Conservation (phyloP, 305 asterid species). For the Fraxinus latifolia region DNA sequence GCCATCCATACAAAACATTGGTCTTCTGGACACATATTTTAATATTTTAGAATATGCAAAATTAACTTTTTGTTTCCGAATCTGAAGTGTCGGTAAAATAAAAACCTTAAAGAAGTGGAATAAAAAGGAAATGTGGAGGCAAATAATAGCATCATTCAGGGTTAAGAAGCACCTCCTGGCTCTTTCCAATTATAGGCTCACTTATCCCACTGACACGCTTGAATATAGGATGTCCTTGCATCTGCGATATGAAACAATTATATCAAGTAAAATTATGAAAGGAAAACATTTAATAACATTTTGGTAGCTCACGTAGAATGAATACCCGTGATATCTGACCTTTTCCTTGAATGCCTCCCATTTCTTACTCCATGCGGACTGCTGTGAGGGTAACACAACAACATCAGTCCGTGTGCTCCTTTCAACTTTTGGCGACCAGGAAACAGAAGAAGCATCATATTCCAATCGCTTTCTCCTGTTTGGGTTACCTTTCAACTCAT, state of each 20-base stretch:
- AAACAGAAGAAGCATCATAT: constrained; percentile 42
- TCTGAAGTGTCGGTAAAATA: neutral
- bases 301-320: neutral
- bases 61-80: neutral
- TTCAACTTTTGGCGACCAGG: constrained; percentile 51
- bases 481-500: constrained; percentile 79
- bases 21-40: neutral
- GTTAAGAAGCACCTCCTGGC: constrained; percentile 72
- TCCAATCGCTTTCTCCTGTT: constrained; percentile 74
- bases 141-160: constrained; percentile 13
- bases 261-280: constrained; percentile 5
- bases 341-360: constrained; percentile 75
- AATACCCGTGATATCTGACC: constrained; percentile 38
- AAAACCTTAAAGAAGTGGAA: neutral
- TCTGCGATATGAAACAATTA: constrained; percentile 41
- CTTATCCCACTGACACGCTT: constrained; percentile 65
- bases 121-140: neutral
- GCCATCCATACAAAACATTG: neutral
- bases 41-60: constrained; percentile 4
- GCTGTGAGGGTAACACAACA: constrained; percentile 63
- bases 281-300: neutral
- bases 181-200: constrained; percentile 77
- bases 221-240: constrained; percentile 71
- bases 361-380: constrained; percentile 73
- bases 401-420: constrained; percentile 74